Conservation (phyloP, 2,329 filamentous ascomycete species). For the Cladosporium velox region DNA sequence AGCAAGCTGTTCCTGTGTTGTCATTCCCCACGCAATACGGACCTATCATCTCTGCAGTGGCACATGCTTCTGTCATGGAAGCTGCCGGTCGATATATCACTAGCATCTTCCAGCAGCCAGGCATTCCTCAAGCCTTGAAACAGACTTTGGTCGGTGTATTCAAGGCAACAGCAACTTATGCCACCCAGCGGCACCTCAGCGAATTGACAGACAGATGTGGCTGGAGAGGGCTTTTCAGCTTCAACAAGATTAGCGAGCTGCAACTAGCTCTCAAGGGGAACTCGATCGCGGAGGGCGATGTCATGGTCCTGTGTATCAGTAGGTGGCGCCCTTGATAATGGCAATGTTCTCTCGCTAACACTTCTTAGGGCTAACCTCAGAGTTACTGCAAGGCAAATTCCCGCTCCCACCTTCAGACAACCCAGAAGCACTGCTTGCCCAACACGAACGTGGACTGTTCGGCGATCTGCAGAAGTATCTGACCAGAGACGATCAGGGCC, state of each 20-base stretch:
- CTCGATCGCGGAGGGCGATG: conserved; percentile 16
- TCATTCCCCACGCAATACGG: neutral
- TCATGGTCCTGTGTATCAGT: conserved; percentile 17
- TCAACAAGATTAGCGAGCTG: conserved; percentile 13
- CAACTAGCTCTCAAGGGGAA: conserved; percentile 9
- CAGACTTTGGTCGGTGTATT: conserved; percentile 6
- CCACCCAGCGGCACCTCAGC: neutral
- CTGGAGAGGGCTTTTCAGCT: conserved; percentile 10
- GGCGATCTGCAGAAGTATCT: neutral
- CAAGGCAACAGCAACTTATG: conserved; percentile 3
- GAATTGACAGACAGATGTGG: conserved; percentile 11
- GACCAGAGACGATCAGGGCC: neutral
- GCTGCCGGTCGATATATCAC: neutral
- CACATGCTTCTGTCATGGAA: conserved; percentile 3
- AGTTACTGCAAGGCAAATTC: conserved; percentile 1
- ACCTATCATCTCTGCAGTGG: neutral
- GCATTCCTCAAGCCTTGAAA: neutral
- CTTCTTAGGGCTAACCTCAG: neutral
- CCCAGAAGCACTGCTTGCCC: neutral
- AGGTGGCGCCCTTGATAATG: neutral
- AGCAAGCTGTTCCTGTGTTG: neutral
- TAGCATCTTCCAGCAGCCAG: neutral
- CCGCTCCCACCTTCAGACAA: neutral
- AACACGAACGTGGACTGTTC: neutral
- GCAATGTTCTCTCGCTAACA: neutral